Evolutionary conservation across 306 rosid genomes (phyloP).

Genomic region (cucumber (Cucumis sativus)): Cucumber_9930_V3 NC_026660.2:3658001-3658500

Average conservation of each 20-base stretch:
- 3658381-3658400: slow-evolving; percentile 76
- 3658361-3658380: slow-evolving; percentile 49
- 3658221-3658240: slow-evolving; percentile 65
- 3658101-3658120: not conserved
- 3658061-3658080: not conserved
- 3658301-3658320: not conserved
- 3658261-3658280: slow-evolving; percentile 35
- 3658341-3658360: not conserved
- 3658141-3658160: not conserved
- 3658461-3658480: not conserved
- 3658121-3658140: not conserved
- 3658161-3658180: slow-evolving; percentile 7
- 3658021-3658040: not conserved
- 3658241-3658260: slow-evolving; percentile 50
- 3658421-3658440: slow-evolving; percentile 35
- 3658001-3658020: not conserved
- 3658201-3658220: slow-evolving; percentile 62
- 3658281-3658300: not conserved
- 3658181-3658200: slow-evolving; percentile 22
- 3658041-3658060: not conserved
- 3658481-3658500: slow-evolving; percentile 8
- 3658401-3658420: slow-evolving; percentile 48
- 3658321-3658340: not conserved
- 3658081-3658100: not conserved
- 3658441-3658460: slow-evolving; percentile 66